Percentiles rank a stretch among this genome's conserved stretches.
These are phyloP conservation scores for Fonticula alba DNA, from an alignment of 78 protist species.

Conservation along the genomic window DNA sequence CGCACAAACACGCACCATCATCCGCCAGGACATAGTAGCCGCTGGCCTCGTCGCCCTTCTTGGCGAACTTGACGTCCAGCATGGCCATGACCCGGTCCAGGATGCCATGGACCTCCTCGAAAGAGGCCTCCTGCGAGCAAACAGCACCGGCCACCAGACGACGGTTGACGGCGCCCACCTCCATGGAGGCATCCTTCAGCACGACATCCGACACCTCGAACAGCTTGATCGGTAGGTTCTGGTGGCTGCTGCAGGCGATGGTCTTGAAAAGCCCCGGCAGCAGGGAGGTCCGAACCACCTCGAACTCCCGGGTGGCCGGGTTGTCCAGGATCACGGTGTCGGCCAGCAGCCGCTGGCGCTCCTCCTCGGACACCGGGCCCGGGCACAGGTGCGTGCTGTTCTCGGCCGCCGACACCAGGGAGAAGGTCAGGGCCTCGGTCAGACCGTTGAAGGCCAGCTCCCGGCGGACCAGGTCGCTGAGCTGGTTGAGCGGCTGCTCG, in stretches of 20 bases:
- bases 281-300: slow-evolving; percentile 53
- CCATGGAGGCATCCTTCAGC: slow-evolving; percentile 7
- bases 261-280: slow-evolving; percentile 79
- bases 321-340: slow-evolving; percentile 41
- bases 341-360: slow-evolving; percentile 38
- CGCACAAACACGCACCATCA: not conserved
- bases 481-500: slow-evolving; percentile 55
- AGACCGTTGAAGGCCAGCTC: slow-evolving; percentile 72
- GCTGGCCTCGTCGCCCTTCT: not conserved
- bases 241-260: slow-evolving; percentile 27
- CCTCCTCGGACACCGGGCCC: slow-evolving; percentile 42
- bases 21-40: not conserved
- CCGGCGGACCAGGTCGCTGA: slow-evolving; percentile 53
- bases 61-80: not conserved
- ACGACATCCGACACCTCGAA: slow-evolving; percentile 82
- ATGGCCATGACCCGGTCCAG: slow-evolving; percentile 41
- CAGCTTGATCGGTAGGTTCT: slow-evolving; percentile 57
- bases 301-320: slow-evolving; percentile 56
- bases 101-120: slow-evolving; percentile 55
- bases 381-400: too few relatives aligned
- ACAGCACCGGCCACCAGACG: slow-evolving; percentile 50
- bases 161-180: slow-evolving; percentile 63
- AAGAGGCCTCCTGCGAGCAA: slow-evolving; percentile 1
- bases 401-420: slow-evolving; percentile 15
- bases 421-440: slow-evolving; percentile 74